Percentiles rank a stretch among this genome's conserved stretches.
Conservation (phyloP, 768 basidiomycete genomes). For the Chalciporus pseudorubinellus region DNA sequence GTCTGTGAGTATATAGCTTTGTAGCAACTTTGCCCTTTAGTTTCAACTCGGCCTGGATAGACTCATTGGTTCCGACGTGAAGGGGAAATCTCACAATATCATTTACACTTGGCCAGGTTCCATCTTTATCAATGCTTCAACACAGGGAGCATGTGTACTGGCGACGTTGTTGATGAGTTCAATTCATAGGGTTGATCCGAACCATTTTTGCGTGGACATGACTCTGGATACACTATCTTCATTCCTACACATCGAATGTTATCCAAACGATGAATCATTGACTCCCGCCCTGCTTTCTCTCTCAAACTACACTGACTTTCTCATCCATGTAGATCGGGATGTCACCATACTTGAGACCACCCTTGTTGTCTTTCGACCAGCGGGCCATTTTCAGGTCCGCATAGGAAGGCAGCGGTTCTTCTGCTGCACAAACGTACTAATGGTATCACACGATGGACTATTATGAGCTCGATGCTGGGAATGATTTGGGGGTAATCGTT, state of each 20-base stretch:
- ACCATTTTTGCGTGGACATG: conserved; percentile 13
- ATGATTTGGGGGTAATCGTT: not conserved
- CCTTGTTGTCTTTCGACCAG: conserved; percentile 27
- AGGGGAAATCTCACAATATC: no score
- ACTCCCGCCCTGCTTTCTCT: not conserved
- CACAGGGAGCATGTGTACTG: no score
- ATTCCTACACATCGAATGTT: conserved; percentile 1
- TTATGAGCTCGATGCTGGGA: not conserved
- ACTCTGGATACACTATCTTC: not conserved
- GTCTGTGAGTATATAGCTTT: no score
- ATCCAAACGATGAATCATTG: not conserved
- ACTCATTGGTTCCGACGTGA: no score
- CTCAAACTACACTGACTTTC: conserved; percentile 20
- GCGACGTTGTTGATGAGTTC: no score
- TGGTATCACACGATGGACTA: not conserved
- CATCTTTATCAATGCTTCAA: no score
- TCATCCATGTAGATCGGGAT: conserved; percentile 44
- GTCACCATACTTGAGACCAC: conserved; percentile 34
- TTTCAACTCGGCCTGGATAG: no score
- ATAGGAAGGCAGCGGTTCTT: conserved; percentile 35
- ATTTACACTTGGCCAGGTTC: no score
- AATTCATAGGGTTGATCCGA: no score
- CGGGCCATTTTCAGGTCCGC: conserved; percentile 24
- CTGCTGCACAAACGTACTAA: conserved; percentile 40
- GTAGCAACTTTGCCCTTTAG: no score